A percentile compares a stretch with the other conserved stretches of the same genome.
Conservation (phyloP, 2,329 filamentous ascomycete species). For the Talaromyces sp. region DNA sequence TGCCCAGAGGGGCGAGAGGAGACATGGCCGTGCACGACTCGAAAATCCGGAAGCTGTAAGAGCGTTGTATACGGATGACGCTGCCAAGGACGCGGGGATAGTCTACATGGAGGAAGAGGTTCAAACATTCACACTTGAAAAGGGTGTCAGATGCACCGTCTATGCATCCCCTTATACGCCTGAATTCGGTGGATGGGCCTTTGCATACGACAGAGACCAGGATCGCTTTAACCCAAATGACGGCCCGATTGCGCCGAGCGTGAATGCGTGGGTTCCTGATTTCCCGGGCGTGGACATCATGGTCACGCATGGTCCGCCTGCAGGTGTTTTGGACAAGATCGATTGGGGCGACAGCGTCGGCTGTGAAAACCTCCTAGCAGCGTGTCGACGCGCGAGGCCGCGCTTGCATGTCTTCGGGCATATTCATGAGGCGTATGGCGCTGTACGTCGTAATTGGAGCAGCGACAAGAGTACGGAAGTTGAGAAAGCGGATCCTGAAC, state of each 20-base stretch:
- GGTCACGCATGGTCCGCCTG: slow-evolving; percentile 60
- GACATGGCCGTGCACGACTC: slow-evolving; percentile 26
- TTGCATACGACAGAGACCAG: slow-evolving; percentile 49
- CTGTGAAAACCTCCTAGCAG: slow-evolving; percentile 53
- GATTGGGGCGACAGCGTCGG: slow-evolving; percentile 42
- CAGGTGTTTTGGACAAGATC: slow-evolving; percentile 48
- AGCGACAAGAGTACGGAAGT: not conserved
- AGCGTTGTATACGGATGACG: slow-evolving; percentile 46
- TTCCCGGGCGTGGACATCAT: slow-evolving; percentile 52
- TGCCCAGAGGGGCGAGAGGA: slow-evolving; percentile 25
- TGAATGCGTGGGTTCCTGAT: slow-evolving; percentile 35
- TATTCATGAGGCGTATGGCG: slow-evolving; percentile 56
- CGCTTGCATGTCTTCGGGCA: slow-evolving; percentile 61
- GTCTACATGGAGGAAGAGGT: slow-evolving; percentile 55
- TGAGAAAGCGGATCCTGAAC: slow-evolving; percentile 24
- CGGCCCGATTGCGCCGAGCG: slow-evolving; percentile 17
- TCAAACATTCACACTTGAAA: slow-evolving; percentile 42
- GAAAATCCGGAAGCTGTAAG: slow-evolving; percentile 31
- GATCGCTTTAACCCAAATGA: slow-evolving; percentile 51
- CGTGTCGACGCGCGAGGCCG: slow-evolving; percentile 50
- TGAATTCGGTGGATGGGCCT: slow-evolving; percentile 55
- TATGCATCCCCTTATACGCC: slow-evolving; percentile 54
- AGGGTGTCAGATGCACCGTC: slow-evolving; percentile 50
- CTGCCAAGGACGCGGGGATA: slow-evolving; percentile 47
- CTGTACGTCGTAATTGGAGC: slow-evolving; percentile 32